phyloP scores from a whole-genome alignment of 768 basidiomycete species.

The Asterophora parasitica region DNA sequence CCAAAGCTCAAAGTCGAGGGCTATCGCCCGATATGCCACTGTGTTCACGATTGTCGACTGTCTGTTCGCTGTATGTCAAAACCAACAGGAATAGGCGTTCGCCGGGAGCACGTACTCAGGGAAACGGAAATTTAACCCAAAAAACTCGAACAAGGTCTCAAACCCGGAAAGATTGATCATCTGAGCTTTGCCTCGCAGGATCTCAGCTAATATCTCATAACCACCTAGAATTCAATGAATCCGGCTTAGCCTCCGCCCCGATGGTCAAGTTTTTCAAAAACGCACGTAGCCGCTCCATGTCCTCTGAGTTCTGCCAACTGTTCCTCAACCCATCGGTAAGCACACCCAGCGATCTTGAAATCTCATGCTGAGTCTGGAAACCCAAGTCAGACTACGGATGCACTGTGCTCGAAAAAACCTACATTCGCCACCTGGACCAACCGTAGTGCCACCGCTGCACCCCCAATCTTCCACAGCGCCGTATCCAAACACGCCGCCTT shows the following conservation, averaged over 20 bases:
- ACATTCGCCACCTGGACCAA: constrained; percentile 77
- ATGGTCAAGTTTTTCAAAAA: constrained; percentile 9
- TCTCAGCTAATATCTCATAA: constrained; percentile 79
- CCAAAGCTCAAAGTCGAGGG: constrained; percentile 92
- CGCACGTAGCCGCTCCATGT: constrained; percentile 86
- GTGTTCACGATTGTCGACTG: constrained; percentile 80
- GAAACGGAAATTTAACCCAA: constrained; percentile 78
- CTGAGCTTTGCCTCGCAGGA: constrained; percentile 64
- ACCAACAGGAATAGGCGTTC: neutral
- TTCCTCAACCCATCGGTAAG: constrained; percentile 74
- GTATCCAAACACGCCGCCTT: constrained; percentile 63
- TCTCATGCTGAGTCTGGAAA: constrained; percentile 64
- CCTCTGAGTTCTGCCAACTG: constrained; percentile 92
- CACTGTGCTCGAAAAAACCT: constrained; percentile 14
- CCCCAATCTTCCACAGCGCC: constrained; percentile 79
- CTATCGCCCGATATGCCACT: constrained; percentile 76
- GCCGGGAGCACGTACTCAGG: constrained; percentile 56
- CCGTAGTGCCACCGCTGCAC: constrained; percentile 66
- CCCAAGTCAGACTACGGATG: neutral
- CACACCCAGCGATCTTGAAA: constrained; percentile 68
- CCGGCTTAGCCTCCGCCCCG: neutral
- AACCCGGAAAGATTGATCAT: constrained; percentile 78
- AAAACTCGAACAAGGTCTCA: constrained; percentile 79
- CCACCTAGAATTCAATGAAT: constrained; percentile 47
- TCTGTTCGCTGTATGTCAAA: constrained; percentile 31